Percentiles rank a stretch among this genome's conserved stretches.
Evolutionary conservation across 192 early-diverging fungal genomes (phyloP).

Genomic region (Gryganskiella cystojenkinii): DNA sequence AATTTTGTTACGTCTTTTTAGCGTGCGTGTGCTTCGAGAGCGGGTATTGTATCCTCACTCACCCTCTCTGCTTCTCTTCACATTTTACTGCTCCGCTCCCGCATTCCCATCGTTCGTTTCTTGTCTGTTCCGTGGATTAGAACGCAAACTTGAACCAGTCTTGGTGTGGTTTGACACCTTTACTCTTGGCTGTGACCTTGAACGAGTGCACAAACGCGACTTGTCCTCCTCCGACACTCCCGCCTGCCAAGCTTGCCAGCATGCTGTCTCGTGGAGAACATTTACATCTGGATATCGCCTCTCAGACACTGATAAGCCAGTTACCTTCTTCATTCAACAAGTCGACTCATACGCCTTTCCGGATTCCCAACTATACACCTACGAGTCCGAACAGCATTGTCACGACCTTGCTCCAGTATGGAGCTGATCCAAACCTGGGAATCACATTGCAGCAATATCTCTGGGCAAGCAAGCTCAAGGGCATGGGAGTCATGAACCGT

Average conservation of each 20-base stretch:
- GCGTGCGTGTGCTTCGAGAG: too few relatives aligned
- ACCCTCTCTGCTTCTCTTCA: too few relatives aligned
- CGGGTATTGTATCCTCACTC: too few relatives aligned
- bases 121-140: slow-evolving; percentile 28
- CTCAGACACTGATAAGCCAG: slow-evolving; percentile 33
- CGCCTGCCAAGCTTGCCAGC: slow-evolving; percentile 43
- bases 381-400: slow-evolving; percentile 54
- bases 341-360: slow-evolving; percentile 35
- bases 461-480: slow-evolving; percentile 51
- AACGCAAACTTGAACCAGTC: slow-evolving; percentile 55
- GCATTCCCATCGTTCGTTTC: too few relatives aligned
- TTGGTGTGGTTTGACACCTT: slow-evolving; percentile 54
- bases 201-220: slow-evolving; percentile 52
- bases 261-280: slow-evolving; percentile 39
- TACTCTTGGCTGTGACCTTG: slow-evolving; percentile 41
- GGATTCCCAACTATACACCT: slow-evolving; percentile 37
- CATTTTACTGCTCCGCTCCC: too few relatives aligned
- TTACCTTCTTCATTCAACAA: slow-evolving; percentile 35
- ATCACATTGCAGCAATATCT: slow-evolving; percentile 56
- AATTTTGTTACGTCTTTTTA: too few relatives aligned
- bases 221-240: slow-evolving; percentile 46
- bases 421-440: slow-evolving; percentile 53
- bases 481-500: slow-evolving; percentile 43
- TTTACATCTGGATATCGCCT: slow-evolving; percentile 37
- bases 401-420: slow-evolving; percentile 45